Conservation (phyloP, 2,329 filamentous ascomycete species). For the Neofusicoccum kwambonambiense region DNA sequence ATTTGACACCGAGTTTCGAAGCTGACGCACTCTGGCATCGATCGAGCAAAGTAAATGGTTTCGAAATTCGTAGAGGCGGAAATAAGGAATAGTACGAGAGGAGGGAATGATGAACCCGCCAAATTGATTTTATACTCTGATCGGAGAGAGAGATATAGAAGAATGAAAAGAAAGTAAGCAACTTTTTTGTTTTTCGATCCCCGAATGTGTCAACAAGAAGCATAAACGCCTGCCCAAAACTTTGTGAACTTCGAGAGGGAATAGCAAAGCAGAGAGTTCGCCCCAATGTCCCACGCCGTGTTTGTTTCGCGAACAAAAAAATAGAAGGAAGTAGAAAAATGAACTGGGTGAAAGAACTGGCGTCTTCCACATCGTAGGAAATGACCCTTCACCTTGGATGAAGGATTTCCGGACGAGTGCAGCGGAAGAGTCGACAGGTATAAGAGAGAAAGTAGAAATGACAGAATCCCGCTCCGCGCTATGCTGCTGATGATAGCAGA, state of each 20-base stretch:
- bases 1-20: too few species aligned
- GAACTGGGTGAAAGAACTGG: neutral
- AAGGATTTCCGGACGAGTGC: neutral
- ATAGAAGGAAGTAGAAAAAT: neutral
- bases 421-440: neutral
- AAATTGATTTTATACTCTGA: constrained; percentile 9
- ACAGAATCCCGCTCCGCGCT: constrained; percentile 15
- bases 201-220: neutral
- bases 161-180: neutral
- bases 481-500: constrained; percentile 1
- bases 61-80: neutral
- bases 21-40: too few species aligned
- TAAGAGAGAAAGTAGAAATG: neutral
- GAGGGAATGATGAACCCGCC: neutral
- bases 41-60: too few species aligned
- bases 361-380: neutral
- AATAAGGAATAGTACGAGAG: neutral
- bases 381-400: neutral
- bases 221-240: constrained; percentile 1
- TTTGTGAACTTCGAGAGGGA: constrained; percentile 6
- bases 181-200: constrained; percentile 15
- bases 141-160: neutral
- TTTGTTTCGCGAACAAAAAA: neutral
- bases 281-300: constrained; percentile 5
- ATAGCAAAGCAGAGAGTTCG: constrained; percentile 10